These are phyloP conservation scores for Coccomyxa sp. DNA, from an alignment of 139 green algal genomes.

Conservation along the genomic window DNA sequence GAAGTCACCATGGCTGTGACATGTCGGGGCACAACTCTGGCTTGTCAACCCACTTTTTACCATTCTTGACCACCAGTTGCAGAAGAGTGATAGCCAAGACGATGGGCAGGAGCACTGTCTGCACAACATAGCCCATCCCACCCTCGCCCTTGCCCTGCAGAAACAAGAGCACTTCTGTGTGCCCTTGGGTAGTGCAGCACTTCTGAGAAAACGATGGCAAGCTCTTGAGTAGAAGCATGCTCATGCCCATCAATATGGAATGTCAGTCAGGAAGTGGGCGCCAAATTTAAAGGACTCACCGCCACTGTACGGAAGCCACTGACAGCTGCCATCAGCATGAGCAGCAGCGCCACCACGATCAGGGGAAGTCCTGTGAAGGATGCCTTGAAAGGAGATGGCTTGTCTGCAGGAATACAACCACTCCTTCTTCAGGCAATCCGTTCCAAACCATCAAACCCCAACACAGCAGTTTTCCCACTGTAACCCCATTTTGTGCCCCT, in stretches of 20 bases:
- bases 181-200: no score
- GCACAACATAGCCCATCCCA: no score
- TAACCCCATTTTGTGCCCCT: no score
- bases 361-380: conserved; percentile 40
- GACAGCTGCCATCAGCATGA: conserved; percentile 17
- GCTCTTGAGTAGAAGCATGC: neutral
- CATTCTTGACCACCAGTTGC: conserved; percentile 17
- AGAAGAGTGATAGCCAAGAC: neutral
- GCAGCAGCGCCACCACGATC: neutral
- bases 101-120: neutral
- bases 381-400: conserved; percentile 19
- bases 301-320: neutral
- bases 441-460: neutral
- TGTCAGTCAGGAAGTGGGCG: neutral
- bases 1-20: conserved; percentile 35
- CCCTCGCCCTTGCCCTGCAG: neutral
- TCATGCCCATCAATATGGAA: neutral
- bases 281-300: neutral
- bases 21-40: conserved; percentile 67
- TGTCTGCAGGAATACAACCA: neutral
- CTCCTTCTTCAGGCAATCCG: neutral
- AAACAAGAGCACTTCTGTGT: neutral
- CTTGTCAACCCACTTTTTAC: conserved; percentile 55
- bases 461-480: no score
- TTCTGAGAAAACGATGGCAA: neutral